phyloP scores from a whole-genome alignment of 2,329 filamentous ascomycete genomes.

The Penicillium sp. region DNA sequence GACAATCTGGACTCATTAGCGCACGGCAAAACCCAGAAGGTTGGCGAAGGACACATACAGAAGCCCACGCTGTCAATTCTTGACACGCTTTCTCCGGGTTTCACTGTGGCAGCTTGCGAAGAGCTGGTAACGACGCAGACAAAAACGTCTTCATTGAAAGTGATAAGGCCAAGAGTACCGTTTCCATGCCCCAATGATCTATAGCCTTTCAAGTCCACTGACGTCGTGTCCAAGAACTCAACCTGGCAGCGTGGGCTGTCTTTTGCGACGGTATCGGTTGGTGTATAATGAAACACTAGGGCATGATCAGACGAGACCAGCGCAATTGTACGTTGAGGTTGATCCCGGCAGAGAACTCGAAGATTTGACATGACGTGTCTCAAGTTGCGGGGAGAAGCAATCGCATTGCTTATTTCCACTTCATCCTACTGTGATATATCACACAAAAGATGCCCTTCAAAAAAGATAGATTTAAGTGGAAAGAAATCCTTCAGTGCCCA shows the following conservation, averaged over 20 bases:
- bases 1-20: constrained; percentile 60
- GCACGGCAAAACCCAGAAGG: neutral
- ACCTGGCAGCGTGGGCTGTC: constrained; percentile 72
- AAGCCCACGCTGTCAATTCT: constrained; percentile 86
- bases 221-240: constrained; percentile 69
- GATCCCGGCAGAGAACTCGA: constrained; percentile 80
- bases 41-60: constrained; percentile 43
- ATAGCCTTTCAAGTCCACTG: constrained; percentile 71
- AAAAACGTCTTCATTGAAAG: constrained; percentile 81
- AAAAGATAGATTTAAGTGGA: neutral
- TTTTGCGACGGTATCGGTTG: constrained; percentile 56
- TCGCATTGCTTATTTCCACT: constrained; percentile 5
- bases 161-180: constrained; percentile 85
- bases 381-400: constrained; percentile 1
- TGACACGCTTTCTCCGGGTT: constrained; percentile 85
- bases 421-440: constrained; percentile 1
- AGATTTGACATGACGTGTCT: constrained; percentile 55
- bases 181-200: constrained; percentile 74
- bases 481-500: neutral
- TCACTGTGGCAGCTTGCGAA: constrained; percentile 73
- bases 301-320: constrained; percentile 76
- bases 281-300: constrained; percentile 78
- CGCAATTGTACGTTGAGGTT: constrained; percentile 82
- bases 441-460: neutral
- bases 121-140: constrained; percentile 83